These are phyloP conservation scores for Boletus rubroflammeus DNA, from an alignment of 768 basidiomycete species.

Conservation along the genomic window DNA sequence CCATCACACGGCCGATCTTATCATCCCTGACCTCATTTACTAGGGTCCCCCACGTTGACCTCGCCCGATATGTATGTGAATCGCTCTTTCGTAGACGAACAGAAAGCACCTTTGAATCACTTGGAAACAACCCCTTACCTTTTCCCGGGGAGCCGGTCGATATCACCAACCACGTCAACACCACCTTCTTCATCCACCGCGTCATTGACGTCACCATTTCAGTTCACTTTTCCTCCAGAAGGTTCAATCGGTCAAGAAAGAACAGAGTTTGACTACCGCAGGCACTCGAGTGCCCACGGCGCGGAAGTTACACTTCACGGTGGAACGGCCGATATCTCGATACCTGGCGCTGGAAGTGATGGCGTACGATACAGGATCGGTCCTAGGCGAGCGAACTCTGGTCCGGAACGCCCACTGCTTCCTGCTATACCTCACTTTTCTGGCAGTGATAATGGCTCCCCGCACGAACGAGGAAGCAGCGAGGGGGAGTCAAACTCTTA, in stretches of 20 bases:
- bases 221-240: slow-evolving; percentile 58
- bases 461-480: slow-evolving; percentile 52
- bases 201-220: slow-evolving; percentile 63
- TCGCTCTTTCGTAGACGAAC: slow-evolving; percentile 51
- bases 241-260: slow-evolving; percentile 50
- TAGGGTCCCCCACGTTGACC: slow-evolving; percentile 55
- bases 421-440: slow-evolving; percentile 47
- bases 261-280: slow-evolving; percentile 63
- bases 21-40: slow-evolving; percentile 36
- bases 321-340: slow-evolving; percentile 68
- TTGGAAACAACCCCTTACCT: slow-evolving; percentile 56
- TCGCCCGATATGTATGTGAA: slow-evolving; percentile 45
- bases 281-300: slow-evolving; percentile 47
- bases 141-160: slow-evolving; percentile 64
- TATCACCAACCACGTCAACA: slow-evolving; percentile 66
- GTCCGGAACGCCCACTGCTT: slow-evolving; percentile 46
- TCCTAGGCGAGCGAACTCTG: slow-evolving; percentile 45
- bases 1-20: slow-evolving; percentile 27
- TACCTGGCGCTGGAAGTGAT: slow-evolving; percentile 49
- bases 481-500: slow-evolving; percentile 51
- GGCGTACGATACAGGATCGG: slow-evolving; percentile 59
- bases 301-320: slow-evolving; percentile 70
- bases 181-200: slow-evolving; percentile 57
- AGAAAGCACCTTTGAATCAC: slow-evolving; percentile 49
- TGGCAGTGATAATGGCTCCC: slow-evolving; percentile 49